Conservation (phyloP, 495 filamentous ascomycete genomes). For the Aspergillus sclerotioniger region DNA sequence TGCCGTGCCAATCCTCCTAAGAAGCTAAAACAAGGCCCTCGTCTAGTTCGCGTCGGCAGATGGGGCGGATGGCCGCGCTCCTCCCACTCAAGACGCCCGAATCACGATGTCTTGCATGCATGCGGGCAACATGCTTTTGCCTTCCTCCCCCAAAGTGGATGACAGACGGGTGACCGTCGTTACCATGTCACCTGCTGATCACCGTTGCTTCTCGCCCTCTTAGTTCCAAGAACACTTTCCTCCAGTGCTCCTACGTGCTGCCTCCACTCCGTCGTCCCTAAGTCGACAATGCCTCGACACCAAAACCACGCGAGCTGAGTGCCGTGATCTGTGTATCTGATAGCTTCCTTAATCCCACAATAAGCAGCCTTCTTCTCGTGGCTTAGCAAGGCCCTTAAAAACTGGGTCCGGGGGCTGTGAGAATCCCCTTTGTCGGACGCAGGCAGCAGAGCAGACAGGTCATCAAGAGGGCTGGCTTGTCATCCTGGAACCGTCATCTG, state of each 20-base stretch:
- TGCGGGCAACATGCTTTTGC: conserved; percentile 14
- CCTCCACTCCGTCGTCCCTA: not conserved
- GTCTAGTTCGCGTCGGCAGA: conserved; percentile 12
- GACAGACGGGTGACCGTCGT: conserved; percentile 1
- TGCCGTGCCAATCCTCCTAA: not conserved
- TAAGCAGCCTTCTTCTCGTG: conserved; percentile 6
- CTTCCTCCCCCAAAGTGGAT: not conserved
- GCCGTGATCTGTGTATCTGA: not conserved
- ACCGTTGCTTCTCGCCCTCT: conserved; percentile 12
- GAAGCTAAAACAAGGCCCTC: conserved; percentile 13
- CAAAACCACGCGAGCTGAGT: not conserved
- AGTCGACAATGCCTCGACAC: too few relatives aligned
- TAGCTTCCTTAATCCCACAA: not conserved
- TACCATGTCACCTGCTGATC: conserved; percentile 9
- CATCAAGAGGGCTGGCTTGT: not conserved
- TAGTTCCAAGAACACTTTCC: not conserved
- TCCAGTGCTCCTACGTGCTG: not conserved
- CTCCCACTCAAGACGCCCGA: conserved; percentile 12
- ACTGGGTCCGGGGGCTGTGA: not conserved
- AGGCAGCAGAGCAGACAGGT: conserved; percentile 7
- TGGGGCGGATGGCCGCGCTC: conserved; percentile 9
- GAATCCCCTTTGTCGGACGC: conserved; percentile 8
- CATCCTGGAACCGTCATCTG: not conserved
- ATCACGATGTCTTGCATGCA: conserved; percentile 25
- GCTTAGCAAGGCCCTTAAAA: conserved; percentile 10